Evolutionary conservation across 495 filamentous ascomycete species (phyloP), one percentile per base, ranked within the genome.

Genomic region (Durotheca rogersii): DNA sequence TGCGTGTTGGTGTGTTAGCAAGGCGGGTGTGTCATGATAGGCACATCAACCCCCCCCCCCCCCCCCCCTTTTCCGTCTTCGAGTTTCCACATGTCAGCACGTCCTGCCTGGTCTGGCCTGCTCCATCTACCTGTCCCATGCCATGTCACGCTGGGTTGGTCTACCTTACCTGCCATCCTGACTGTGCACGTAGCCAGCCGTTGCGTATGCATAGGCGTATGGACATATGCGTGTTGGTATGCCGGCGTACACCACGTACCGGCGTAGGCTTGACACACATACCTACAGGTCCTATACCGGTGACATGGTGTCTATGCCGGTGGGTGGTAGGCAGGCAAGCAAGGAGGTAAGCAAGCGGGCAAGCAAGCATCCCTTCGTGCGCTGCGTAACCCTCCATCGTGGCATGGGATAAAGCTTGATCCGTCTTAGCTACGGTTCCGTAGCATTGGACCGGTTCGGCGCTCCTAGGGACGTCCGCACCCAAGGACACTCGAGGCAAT

Each of bases 371-470:
- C 23, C 23, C n/a, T n/a, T 27, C 23, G 23, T 27, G 40, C 38
- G 55, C 41, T 41, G 33, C 46, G 47, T 47, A 46, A 56, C 53
- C 40, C 41, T 51, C 23, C 4, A 55, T n/a, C 21, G 17, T 37
- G 4, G 41, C 56, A 59, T 25, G 50, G 40, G 56, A 53, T n/a
- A 56, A 59, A 59, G 56, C 56, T 59, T 59, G 56, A 46, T 59
- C 56, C 36, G 32, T 53, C 56, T 59, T 59, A 50, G 56, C 56
- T 59, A 50, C 41, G 46, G 23, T 48, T 20, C 56, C 49, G 50
- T 11, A 36, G 41, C 36, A 41, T 39, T 54, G 56, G 49, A 45
- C 34, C 36, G 11, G 53, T 36, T 16, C 19, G 23, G 23, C 9
- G 9, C 23, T 27, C 23, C 23, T 27, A 4, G 23, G 23, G 4